Evolutionary conservation across 2,329 filamentous ascomycete genomes (phyloP), one percentile per base, ranked within the genome.

Genomic region (Fusarium phyllophilum): DNA sequence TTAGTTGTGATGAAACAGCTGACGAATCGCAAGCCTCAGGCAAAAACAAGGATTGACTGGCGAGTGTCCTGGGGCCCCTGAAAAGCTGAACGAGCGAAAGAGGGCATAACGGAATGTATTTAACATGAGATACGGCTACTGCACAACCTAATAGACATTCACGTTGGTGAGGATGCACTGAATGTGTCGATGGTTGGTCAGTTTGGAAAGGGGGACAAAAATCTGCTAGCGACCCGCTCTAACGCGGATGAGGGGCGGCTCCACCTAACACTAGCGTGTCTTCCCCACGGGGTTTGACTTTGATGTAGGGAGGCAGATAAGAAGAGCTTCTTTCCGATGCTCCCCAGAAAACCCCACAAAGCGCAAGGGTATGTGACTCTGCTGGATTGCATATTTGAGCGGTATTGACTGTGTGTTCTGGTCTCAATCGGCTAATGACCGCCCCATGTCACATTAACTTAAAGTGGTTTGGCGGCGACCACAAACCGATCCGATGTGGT

Each of bases 31-130:
- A 0, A 51, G 15, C 17, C 22, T 24, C 11, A 18, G 17, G 22
- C 29, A 14, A 18, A 33, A 13, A 13, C 12, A 2, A 33, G 15
- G 6, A 34, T 24, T 3, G 31, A 4, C 12, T 24, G 12, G 12
- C 12, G 12, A 14, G 11, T 24, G 7, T 12, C 20, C 26, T 17
- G 12, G 14, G 31, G 15, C 22, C 22, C 17, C 10, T 24, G 17
- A 10, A 24, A 24, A 24, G 11, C 1, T 1, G 12, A 24, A 3
- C 0, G 17, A 13, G 8, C 4, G 12, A 24, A 24, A 14, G 29
- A 34, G 17, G 48, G 31, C 48, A 51, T 34, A 34, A 14, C 11
- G 46, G 8, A 33, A 9, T 33, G 22, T 49, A 49, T 49, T 33
- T 49, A 49, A 49, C 10, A 2, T 13, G 15, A 17, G 17, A 3